Evolutionary conservation across 257 asterid species (phyloP).

Genomic region (Forsythia suspensa): DNA sequence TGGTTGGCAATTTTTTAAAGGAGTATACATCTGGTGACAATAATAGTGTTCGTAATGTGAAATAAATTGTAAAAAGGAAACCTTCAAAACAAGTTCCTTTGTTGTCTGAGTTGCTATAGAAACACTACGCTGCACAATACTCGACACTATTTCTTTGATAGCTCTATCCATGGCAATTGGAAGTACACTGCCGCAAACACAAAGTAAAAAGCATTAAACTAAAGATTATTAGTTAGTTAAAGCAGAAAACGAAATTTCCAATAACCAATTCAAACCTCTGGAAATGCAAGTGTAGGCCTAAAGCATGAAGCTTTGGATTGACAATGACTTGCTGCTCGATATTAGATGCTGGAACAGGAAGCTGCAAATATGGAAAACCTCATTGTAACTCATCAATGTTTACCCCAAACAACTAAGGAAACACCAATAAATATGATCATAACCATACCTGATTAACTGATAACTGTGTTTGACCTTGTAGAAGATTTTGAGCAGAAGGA

Average conservation of each 20-base stretch:
- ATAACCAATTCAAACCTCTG: slow-evolving; percentile 66
- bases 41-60: neutral
- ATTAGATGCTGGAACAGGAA: slow-evolving; percentile 74
- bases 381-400: slow-evolving; percentile 5
- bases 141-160: slow-evolving; percentile 88
- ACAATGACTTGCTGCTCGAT: slow-evolving; percentile 93
- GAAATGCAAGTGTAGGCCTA: slow-evolving; percentile 74
- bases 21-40: neutral
- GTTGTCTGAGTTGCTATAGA: slow-evolving; percentile 97
- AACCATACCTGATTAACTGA: slow-evolving; percentile 71
- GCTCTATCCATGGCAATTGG: slow-evolving; percentile 96
- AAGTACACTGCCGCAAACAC: slow-evolving; percentile 64
- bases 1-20: neutral
- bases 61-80: slow-evolving; percentile 18
- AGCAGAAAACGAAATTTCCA: slow-evolving; percentile 14
- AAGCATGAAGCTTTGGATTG: slow-evolving; percentile 73
- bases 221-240: neutral
- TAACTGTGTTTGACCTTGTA: slow-evolving; percentile 72
- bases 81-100: slow-evolving; percentile 96
- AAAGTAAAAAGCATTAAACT: slow-evolving; percentile 3
- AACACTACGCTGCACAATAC: slow-evolving; percentile 94
- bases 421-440: slow-evolving; percentile 8
- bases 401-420: neutral
- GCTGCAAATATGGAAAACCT: slow-evolving; percentile 45
- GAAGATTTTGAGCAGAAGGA: slow-evolving; percentile 67